A percentile compares a stretch with the other conserved stretches of the same genome.
phyloP scores from a whole-genome alignment of 2,329 filamentous ascomycete species.

The Esteya vermicola region DNA sequence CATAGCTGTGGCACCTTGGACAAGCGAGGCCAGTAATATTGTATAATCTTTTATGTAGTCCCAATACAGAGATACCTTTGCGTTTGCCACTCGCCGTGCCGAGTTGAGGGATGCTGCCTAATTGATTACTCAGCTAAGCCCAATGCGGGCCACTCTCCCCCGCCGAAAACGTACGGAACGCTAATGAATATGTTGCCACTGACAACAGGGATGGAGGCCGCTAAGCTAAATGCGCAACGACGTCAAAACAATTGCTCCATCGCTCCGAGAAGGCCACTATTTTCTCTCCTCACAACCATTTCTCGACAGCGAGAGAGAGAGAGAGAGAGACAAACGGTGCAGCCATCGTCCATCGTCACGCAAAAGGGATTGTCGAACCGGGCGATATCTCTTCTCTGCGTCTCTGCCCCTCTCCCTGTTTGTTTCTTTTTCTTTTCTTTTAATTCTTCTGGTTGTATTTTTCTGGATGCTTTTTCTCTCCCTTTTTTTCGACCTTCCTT shows the following conservation, averaged over 20 bases:
- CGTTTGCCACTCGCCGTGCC: too few relatives aligned
- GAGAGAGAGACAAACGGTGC: background rate
- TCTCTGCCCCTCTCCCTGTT: background rate
- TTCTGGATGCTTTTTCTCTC: background rate
- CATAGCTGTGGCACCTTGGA: too few relatives aligned
- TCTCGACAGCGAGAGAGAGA: background rate
- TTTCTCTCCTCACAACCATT: background rate
- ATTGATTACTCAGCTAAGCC: too few relatives aligned
- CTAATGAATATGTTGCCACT: conserved; percentile 13
- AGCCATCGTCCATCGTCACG: background rate
- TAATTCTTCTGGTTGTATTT: background rate
- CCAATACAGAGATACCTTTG: too few relatives aligned
- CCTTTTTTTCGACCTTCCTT: background rate
- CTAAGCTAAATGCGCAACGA: conserved; percentile 3
- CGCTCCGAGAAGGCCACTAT: background rate
- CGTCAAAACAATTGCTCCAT: conserved; percentile 3
- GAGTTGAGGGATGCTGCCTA: too few relatives aligned
- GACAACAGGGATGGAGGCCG: conserved; percentile 12
- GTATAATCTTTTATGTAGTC: too few relatives aligned
- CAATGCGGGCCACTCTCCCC: too few relatives aligned
- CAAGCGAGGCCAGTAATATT: too few relatives aligned
- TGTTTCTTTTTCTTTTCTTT: conserved; percentile 1
- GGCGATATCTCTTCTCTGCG: background rate
- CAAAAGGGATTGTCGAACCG: background rate
- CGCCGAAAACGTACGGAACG: too few relatives aligned